Conservation (phyloP, 2,329 filamentous ascomycete genomes). For the Aspergillus hiratsukae region DNA sequence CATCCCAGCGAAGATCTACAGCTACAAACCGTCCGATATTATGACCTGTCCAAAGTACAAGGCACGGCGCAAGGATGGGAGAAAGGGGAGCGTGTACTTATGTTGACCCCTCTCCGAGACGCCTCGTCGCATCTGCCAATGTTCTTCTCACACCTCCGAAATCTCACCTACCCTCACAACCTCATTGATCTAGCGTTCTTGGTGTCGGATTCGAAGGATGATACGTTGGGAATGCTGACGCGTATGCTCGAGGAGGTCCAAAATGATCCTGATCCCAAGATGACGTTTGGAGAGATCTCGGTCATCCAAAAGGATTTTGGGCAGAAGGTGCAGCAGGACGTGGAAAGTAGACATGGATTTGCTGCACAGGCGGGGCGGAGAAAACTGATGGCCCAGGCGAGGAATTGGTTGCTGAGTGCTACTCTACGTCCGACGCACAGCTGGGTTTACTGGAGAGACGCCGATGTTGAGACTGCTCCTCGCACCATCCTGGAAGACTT, state of each 20-base stretch:
- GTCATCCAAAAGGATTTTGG: conserved; percentile 99
- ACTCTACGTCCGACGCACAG: conserved; percentile 91
- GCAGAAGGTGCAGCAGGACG: conserved; percentile 94
- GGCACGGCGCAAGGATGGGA: conserved; percentile 94
- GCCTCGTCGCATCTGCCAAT: conserved; percentile 87
- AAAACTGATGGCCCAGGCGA: conserved; percentile 96
- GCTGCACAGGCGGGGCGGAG: conserved; percentile 88
- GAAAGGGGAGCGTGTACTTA: conserved; percentile 86
- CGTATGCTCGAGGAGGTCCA: conserved; percentile 75
- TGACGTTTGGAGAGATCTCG: conserved; percentile 90
- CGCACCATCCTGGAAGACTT: conserved; percentile 96
- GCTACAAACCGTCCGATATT: conserved; percentile 93
- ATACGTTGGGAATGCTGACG: conserved; percentile 72
- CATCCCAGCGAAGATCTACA: conserved; percentile 66
- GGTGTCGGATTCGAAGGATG: conserved; percentile 94
- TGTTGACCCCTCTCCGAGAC: conserved; percentile 91
- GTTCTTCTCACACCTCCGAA: conserved; percentile 97
- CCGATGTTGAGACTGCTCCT: conserved; percentile 94
- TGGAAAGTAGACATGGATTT: conserved; percentile 95
- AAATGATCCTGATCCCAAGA: conserved; percentile 69
- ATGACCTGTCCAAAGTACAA: conserved; percentile 86
- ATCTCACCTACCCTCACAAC: conserved; percentile 95
- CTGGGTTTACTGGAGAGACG: conserved; percentile 99
- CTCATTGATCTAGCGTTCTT: conserved; percentile 94
- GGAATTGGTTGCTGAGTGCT: conserved; percentile 94